These are phyloP conservation scores for Ehretia macrophylla DNA, from an alignment of 257 asterid genomes.

Conservation along the genomic window DNA sequence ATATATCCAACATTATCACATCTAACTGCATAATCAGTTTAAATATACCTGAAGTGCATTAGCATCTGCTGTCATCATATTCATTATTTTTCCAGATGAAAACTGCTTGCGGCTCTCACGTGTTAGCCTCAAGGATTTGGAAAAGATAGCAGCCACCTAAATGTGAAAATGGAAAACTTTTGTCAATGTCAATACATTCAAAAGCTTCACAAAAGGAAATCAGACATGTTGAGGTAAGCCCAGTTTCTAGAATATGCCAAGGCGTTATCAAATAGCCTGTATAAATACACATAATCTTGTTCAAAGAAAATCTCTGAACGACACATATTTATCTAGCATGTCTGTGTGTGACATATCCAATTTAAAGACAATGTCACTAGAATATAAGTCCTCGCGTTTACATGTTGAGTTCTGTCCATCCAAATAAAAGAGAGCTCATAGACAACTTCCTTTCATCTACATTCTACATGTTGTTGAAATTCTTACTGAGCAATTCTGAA, in stretches of 20 bases:
- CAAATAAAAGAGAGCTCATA: no score
- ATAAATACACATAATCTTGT: no score
- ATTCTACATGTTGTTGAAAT: no score
- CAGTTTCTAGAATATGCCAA: background rate
- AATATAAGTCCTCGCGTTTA: no score
- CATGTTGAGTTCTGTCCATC: no score
- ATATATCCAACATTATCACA: background rate
- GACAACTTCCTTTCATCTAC: no score
- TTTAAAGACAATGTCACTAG: no score
- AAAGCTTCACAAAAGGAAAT: background rate
- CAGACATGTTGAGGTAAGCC: background rate
- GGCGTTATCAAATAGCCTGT: no score
- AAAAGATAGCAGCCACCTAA: constrained; percentile 89
- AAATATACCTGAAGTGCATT: constrained; percentile 81
- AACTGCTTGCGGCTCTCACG: constrained; percentile 89
- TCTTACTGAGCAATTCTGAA: no score
- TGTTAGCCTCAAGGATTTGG: constrained; percentile 81
- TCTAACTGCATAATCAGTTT: background rate
- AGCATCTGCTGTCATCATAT: constrained; percentile 92
- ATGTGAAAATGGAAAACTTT: background rate
- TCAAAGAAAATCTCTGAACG: no score
- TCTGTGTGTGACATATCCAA: no score
- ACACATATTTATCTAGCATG: no score
- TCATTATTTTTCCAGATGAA: constrained; percentile 86
- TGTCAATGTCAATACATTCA: background rate